Evolutionary conservation across 2,329 filamentous ascomycete species (phyloP), one percentile per base, ranked within the genome.

Genomic region (Saccharata proteae): DNA sequence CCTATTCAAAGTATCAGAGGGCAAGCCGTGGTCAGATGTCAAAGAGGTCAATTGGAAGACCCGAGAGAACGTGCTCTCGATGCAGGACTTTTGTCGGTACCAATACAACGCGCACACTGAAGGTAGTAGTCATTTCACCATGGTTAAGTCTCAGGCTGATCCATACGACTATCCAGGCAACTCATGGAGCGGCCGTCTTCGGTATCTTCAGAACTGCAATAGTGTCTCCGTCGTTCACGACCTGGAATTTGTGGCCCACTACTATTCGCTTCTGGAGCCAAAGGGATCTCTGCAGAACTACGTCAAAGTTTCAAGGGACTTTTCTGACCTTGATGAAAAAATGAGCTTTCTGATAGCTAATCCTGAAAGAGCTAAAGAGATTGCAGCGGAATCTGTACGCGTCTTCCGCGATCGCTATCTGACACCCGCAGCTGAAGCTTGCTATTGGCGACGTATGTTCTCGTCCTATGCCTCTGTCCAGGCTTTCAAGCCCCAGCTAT

Each of bases 371-470:
- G 65, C 65, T n/a, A 52, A 63, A 43, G 46, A 45, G 18, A 67
- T 74, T 33, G 67, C 67, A 6, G 48, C 59, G 13, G 67, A 69
- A 39, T 57, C 55, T 2, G 55, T 62, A 5, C 43, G 43, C 24
- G 59, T 56, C 8, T 69, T 71, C 41, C 56, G 66, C 3, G 65
- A 71, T 40, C 49, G 62, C 4, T 71, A 70, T 41, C 47, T 71
- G 20, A 70, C 66, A 3, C 64, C 65, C 2, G 64, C 66, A 3
- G 66, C 67, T 2, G 64, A 71, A 44, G 58, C 61, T 3, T 72
- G 67, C 38, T 71, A 71, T 39, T 71, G 67, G 67, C 55, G 67
- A 8, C 52, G 59, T 26, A 41, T 69, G 36, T 49, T 68, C 14
- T 40, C 47, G 16, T 44, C 38, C 2, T 58, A 54, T 49, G 43